These are phyloP conservation scores for Sporothrix humicola DNA, from an alignment of 2,329 filamentous ascomycete species.

Conservation along the genomic window DNA sequence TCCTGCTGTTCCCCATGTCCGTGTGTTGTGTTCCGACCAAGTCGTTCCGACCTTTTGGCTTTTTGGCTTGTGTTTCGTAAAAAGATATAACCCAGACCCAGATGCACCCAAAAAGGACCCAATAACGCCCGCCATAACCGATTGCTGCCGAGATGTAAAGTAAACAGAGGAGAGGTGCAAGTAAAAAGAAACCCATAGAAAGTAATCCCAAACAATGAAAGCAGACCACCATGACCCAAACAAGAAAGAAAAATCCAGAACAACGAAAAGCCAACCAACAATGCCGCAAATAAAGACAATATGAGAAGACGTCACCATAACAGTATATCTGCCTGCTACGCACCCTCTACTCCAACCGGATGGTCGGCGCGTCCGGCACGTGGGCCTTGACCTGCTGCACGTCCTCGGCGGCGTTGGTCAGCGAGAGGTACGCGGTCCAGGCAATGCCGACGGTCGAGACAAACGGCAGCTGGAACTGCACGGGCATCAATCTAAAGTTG, in stretches of 20 bases:
- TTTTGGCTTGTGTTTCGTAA: not conserved
- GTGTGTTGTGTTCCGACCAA: slow-evolving; percentile 8
- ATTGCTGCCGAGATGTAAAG: slow-evolving; percentile 5
- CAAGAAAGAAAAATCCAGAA: too few relatives aligned
- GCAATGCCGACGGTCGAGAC: slow-evolving; percentile 95
- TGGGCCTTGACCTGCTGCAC: slow-evolving; percentile 47
- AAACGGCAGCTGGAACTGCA: slow-evolving; percentile 96
- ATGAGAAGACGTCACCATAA: too few relatives aligned
- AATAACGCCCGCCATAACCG: slow-evolving; percentile 27
- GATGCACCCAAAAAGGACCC: not conserved
- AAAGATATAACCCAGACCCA: not conserved
- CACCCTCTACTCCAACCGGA: slow-evolving; percentile 45
- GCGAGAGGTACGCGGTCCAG: slow-evolving; percentile 95
- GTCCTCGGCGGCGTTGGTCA: slow-evolving; percentile 86
- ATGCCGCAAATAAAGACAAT: not conserved
- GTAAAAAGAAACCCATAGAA: not conserved
- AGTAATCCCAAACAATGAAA: not conserved
- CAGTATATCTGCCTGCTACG: not conserved
- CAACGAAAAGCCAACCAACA: too few relatives aligned
- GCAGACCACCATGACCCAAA: too few relatives aligned
- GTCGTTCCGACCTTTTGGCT: not conserved
- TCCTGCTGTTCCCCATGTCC: not conserved
- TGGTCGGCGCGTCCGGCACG: slow-evolving; percentile 45
- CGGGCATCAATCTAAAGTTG: slow-evolving; percentile 94
- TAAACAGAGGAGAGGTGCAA: not conserved